Evolutionary conservation across 768 basidiomycete species (phyloP), one percentile per base, ranked within the genome.

Genomic region (Tulasnella sp.): DNA sequence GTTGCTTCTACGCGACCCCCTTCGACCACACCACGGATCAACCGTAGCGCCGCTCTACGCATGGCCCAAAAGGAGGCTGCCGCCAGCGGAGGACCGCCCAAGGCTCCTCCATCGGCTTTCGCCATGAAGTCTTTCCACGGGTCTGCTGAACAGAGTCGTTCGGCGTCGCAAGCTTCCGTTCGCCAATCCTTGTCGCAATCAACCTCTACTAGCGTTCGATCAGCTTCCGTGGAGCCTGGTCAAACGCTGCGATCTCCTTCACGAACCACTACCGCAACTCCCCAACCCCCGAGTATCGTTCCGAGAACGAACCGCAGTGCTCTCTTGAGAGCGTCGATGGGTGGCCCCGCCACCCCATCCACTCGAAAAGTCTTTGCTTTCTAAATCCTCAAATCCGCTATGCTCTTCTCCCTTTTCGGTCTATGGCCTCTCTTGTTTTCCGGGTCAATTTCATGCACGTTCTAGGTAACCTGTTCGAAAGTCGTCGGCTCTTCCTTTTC

Each of bases 1-100:
- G 93, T 95, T 11, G 90, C 93, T 17, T 91, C 90, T 29, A 93
- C 91, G 29, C 89, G 89, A 19, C 87, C 93, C 1, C 93, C 93
- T 6, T 81, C 81, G 2, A 88, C 93, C 64, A 87, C 90, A 0
- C 93, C 93, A 1, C 85, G 91, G 58, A 89, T 77, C 45, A 79
- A 79, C 58, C 77, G 77, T 19, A 75, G 78, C 25, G 78, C 78
- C 31, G 73, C 67, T 9, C 72, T 79, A 4, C 71, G 78, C 17
- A 38, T 76, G 81, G 80, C 80, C 67, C 79, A 81, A 70, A 86
- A 86, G 81, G 85, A 87, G 14, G 77, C 64, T n/a, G 54, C 68
- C 34, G 49, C 49, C 1, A 49, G 49, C 22, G 49, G 49, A n/a
- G 67, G 76, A 3, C 17, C 76, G 40, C 29, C 29, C 39, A 49